Conservation (phyloP, 2,329 filamentous ascomycete genomes). For the Penicillium sp. region DNA sequence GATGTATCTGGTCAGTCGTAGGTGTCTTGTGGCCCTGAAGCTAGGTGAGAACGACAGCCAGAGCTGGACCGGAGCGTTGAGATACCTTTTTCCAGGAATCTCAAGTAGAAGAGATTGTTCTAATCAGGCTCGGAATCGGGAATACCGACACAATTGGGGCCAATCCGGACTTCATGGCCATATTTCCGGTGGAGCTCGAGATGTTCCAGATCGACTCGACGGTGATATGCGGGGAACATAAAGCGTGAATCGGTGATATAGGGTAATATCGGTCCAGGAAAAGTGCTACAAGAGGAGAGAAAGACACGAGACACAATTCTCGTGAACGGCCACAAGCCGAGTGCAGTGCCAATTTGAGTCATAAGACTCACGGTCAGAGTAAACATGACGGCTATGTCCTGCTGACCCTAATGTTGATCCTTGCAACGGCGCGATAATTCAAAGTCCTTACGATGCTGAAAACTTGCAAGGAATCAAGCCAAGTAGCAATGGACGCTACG, state of each 20-base stretch:
- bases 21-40: not conserved
- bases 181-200: slow-evolving; percentile 34
- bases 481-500: no score
- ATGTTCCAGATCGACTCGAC: slow-evolving; percentile 14
- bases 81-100: slow-evolving; percentile 19
- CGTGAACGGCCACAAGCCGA: slow-evolving; percentile 8
- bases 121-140: slow-evolving; percentile 34
- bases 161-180: slow-evolving; percentile 37
- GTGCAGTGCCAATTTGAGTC: slow-evolving; percentile 5
- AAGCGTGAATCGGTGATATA: slow-evolving; percentile 15
- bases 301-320: slow-evolving; percentile 9
- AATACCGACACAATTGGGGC: slow-evolving; percentile 37
- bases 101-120: slow-evolving; percentile 29
- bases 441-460: no score
- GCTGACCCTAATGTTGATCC: not conserved
- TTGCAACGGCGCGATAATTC: no score
- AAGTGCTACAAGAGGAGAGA: slow-evolving; percentile 7
- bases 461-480: no score
- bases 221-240: slow-evolving; percentile 7
- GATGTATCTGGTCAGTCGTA: slow-evolving; percentile 1
- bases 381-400: not conserved
- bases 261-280: slow-evolving; percentile 14
- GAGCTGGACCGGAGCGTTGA: not conserved
- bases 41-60: no score
- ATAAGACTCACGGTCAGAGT: slow-evolving; percentile 5